phyloP scores from a whole-genome alignment of 768 basidiomycete species.

The Lepiota venenata region DNA sequence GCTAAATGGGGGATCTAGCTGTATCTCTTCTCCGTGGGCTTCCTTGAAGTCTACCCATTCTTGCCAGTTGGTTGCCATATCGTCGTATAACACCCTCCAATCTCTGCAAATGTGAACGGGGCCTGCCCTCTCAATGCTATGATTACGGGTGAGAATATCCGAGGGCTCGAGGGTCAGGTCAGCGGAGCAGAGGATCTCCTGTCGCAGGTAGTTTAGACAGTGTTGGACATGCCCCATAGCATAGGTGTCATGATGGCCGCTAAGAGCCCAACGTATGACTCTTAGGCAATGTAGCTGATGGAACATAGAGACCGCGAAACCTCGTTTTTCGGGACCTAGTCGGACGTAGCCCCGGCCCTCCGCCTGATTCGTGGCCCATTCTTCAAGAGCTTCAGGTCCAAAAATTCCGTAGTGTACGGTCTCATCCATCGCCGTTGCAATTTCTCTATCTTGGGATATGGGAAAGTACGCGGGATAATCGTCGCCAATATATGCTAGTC shows the following conservation, averaged over 20 bases:
- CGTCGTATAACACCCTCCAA: conserved; percentile 22
- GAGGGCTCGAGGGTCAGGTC: conserved; percentile 38
- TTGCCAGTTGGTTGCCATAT: conserved; percentile 12
- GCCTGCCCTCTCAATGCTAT: conserved; percentile 20
- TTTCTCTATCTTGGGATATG: no score
- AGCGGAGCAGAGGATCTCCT: conserved; percentile 33
- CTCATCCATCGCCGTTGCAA: not conserved
- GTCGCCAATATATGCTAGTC: no score
- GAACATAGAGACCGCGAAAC: conserved; percentile 33
- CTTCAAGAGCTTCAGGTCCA: not conserved
- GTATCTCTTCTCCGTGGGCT: no score
- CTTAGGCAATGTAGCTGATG: conserved; percentile 35
- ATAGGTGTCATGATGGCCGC: not conserved
- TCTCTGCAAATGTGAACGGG: conserved; percentile 26
- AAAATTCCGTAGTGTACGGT: conserved; percentile 3
- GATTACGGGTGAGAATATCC: conserved; percentile 22
- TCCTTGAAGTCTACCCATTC: not conserved
- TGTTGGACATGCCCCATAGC: conserved; percentile 27
- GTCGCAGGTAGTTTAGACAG: conserved; percentile 37
- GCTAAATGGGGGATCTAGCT: no score
- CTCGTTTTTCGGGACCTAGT: conserved; percentile 28
- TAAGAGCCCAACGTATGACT: not conserved
- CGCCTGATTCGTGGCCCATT: conserved; percentile 3
- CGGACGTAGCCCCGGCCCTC: conserved; percentile 25
- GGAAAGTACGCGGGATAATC: no score